phyloP scores from a whole-genome alignment of 1,284 basidiomycete genomes.

The Exobasidium cylindrosporum region DNA sequence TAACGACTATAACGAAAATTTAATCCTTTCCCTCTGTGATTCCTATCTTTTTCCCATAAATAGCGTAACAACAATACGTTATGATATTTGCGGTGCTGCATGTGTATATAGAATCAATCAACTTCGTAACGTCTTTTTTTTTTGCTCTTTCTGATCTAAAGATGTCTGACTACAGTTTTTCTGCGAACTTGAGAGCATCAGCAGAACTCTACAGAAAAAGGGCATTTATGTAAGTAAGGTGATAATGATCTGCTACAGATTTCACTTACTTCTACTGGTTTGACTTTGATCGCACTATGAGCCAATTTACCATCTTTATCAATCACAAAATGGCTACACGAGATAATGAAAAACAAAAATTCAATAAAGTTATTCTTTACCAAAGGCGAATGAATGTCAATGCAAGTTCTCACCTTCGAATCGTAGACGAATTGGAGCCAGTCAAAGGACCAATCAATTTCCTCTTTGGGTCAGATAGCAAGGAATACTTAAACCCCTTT shows the following conservation, averaged over 20 bases:
- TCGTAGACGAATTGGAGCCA: conserved; percentile 70
- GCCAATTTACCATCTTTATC: conserved; percentile 34
- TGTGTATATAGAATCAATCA: background rate
- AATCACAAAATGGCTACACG: conserved; percentile 44
- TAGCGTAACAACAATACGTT: no score
- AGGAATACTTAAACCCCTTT: conserved; percentile 77
- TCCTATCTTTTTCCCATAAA: no score
- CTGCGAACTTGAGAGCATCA: conserved; percentile 1
- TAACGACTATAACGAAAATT: no score
- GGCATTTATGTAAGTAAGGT: no score
- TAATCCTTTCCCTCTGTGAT: background rate
- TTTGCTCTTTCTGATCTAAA: background rate
- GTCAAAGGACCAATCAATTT: conserved; percentile 76
- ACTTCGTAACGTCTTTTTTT: background rate
- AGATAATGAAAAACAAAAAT: background rate
- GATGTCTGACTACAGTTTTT: background rate
- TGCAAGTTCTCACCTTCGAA: conserved; percentile 25
- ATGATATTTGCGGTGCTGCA: no score
- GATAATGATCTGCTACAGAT: background rate
- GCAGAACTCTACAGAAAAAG: conserved; percentile 4
- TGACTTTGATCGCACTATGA: conserved; percentile 31
- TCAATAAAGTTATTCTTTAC: no score
- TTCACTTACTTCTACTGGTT: conserved; percentile 33
- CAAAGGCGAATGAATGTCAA: background rate
- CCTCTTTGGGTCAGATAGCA: conserved; percentile 82